Conservation (phyloP, 257 asterid genomes). For the Solanum lycopersicoides region DNA sequence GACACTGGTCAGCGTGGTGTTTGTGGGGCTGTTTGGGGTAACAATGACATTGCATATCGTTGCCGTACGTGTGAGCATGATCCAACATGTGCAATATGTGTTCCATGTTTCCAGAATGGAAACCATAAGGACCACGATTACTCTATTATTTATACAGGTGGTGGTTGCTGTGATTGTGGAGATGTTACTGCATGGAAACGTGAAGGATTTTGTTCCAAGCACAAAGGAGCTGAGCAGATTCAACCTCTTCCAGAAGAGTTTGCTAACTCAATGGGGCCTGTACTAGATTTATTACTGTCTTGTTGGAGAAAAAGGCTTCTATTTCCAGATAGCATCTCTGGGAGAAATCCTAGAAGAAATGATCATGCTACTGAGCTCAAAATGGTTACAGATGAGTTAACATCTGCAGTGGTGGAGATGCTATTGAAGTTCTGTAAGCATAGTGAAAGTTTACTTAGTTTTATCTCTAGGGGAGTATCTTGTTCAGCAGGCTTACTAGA, state of each 20-base stretch:
- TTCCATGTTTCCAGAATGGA: conserved; percentile 92
- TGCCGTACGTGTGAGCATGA: conserved; percentile 95
- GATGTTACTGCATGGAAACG: conserved; percentile 99
- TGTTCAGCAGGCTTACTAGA: conserved; percentile 64
- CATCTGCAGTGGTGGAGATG: conserved; percentile 68
- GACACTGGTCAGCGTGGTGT: conserved; percentile 71
- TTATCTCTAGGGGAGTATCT: conserved; percentile 65
- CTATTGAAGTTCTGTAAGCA: conserved; percentile 64
- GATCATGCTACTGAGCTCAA: conserved; percentile 23
- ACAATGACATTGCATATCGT: conserved; percentile 77
- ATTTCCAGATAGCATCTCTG: conserved; percentile 17
- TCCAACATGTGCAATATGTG: conserved; percentile 96
- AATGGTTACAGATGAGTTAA: conserved; percentile 53
- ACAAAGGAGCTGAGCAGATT: conserved; percentile 84
- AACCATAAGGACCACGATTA: conserved; percentile 91
- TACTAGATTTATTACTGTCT: conserved; percentile 51
- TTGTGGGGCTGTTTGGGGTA: conserved; percentile 97
- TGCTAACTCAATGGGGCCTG: conserved; percentile 66
- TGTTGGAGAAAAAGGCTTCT: conserved; percentile 62
- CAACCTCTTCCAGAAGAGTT: conserved; percentile 67
- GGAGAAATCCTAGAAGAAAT: conserved; percentile 24
- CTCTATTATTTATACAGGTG: conserved; percentile 82
- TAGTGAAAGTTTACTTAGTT: conserved; percentile 92
- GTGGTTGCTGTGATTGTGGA: conserved; percentile 99
- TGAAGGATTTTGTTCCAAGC: conserved; percentile 91